Evolutionary conservation across 805 yeast genomes (phyloP), one percentile per base, ranked within the genome.

Genomic region (Debaryomyces castellii): DNA sequence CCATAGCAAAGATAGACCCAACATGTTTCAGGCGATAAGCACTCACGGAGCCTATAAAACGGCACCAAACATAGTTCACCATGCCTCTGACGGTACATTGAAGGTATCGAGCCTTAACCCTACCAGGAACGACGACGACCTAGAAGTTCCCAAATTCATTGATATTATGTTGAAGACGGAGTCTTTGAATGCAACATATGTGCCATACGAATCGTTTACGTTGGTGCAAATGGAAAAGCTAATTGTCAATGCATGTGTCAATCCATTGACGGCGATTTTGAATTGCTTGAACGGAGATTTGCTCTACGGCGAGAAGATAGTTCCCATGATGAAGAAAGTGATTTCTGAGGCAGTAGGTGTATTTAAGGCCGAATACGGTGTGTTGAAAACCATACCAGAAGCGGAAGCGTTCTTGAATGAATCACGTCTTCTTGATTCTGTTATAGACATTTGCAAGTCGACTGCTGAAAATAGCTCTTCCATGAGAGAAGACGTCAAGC

Each of bases 281-380:
- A 86, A 88, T 61, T 86, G 94, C 58, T 59, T 74, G 32, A 94
- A 94, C 58, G 96, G 95, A 27, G 88, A 85, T 42, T 66, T 92
- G 16, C 64, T 74, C n/a, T 56, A 65, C 14, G 67, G 77, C 27
- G 58, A 63, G 3, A 58, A 70, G 6, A 57, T 69, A 2, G 44
- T 59, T 9, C 50, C 53, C 1, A 53, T 80, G 5, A 61, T 81
- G 56, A 55, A 50, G 18, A 58, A 64, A 12, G 61, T 84, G 9
- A 71, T 83, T 1, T 43, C 54, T 2, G 88, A 80, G 50, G 63
- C 74, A 2, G 56, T 77, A 12, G 67, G 63, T 1, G 73, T 78
- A 7, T 65, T 85, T 46, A 48, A 51, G 24, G 57, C 54, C 7
- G 71, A 70, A 43, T 57, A 54, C 48, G 51, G 48, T 2, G 42